Conservation (phyloP, 2,329 filamentous ascomycete species). For the Phialophora chinensis region DNA sequence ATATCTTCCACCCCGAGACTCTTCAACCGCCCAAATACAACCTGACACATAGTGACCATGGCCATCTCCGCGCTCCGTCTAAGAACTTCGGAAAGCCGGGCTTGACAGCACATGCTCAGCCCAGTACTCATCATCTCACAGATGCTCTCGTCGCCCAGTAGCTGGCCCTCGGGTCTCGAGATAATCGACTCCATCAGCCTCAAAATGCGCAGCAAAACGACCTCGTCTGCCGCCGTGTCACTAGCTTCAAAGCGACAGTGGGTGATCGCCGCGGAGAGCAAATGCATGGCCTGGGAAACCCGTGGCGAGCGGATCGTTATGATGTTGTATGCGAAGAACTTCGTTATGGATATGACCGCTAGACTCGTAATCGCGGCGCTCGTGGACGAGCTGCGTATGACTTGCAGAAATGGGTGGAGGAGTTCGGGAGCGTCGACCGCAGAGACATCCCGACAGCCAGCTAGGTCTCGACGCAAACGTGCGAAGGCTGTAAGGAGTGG, state of each 20-base stretch:
- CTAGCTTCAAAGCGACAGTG: constrained; percentile 98
- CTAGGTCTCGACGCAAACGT: constrained; percentile 83
- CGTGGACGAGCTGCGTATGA: constrained; percentile 94
- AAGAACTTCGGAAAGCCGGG: constrained; percentile 86
- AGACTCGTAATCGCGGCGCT: constrained; percentile 96
- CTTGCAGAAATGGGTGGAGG: constrained; percentile 91
- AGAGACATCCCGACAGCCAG: constrained; percentile 86
- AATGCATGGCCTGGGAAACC: constrained; percentile 89
- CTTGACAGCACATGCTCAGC: constrained; percentile 94
- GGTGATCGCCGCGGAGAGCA: constrained; percentile 90
- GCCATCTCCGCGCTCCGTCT: constrained; percentile 87
- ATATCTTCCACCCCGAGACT: constrained; percentile 79
- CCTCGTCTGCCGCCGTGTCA: constrained; percentile 91
- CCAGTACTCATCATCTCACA: constrained; percentile 99
- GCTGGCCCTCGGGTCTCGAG: constrained; percentile 86
- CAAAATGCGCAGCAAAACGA: constrained; percentile 90
- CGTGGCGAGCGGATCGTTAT: constrained; percentile 84
- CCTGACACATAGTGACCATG: constrained; percentile 99
- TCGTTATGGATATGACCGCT: constrained; percentile 89
- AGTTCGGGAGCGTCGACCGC: constrained; percentile 87
- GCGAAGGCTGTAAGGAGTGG: constrained; percentile 95
- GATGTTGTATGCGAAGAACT: constrained; percentile 95
- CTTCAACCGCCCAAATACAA: constrained; percentile 93
- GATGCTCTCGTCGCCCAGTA: constrained; percentile 96
- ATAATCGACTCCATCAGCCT: constrained; percentile 99